Evolutionary conservation across 2,329 filamentous ascomycete species (phyloP), one percentile per base, ranked within the genome.

Genomic region (Colletotrichum neosansevieriae): DNA sequence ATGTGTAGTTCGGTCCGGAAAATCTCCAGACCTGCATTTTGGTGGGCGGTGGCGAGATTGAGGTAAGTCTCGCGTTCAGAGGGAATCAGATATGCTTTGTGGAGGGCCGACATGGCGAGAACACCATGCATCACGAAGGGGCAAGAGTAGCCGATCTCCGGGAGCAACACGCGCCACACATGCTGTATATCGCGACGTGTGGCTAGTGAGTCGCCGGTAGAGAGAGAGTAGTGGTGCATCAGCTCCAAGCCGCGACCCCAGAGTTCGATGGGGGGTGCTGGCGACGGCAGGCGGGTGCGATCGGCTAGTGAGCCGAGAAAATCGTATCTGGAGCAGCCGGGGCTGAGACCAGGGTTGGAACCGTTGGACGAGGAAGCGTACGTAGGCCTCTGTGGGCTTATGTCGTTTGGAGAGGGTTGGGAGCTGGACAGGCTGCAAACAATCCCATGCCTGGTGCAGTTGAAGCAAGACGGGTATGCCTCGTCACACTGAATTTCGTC

Each of bases 11-110:
- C 58, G 2, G 65, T 58, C 10, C 75, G 74, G 42, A 77, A 78
- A 1, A 73, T 73, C 17, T 77, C 75, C 2, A 76, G 73, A 1
- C 75, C 75, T 2, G 76, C 60, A 2, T 74, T 76, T 49, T 76
- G 75, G 24, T 78, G 73, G 40, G 76, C 76, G n/a, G 73, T 70
- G 4, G 74, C 71, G 29, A 77, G 59, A 38, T 73, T 70, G 17
- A 76, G 60, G 51, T 77, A 76, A 5, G 44, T 71, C 19, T 71
- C 73, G 6, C 74, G 72, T 9, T 63, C 69, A 11, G 65, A 44
- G 11, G 75, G 74, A 3, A 75, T n/a, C 7, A 78, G 58, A 42
- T 76, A 75, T 1, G 76, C 76, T 42, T 75, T 80, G 72, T 78
- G 71, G 6, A 73, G 63, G 4, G 76, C 76, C 21, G 76, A 71